Percentiles rank a stretch among this genome's conserved stretches.
Conservation (phyloP, 2,329 filamentous ascomycete species). For the Paraconiothyrium sp. region DNA sequence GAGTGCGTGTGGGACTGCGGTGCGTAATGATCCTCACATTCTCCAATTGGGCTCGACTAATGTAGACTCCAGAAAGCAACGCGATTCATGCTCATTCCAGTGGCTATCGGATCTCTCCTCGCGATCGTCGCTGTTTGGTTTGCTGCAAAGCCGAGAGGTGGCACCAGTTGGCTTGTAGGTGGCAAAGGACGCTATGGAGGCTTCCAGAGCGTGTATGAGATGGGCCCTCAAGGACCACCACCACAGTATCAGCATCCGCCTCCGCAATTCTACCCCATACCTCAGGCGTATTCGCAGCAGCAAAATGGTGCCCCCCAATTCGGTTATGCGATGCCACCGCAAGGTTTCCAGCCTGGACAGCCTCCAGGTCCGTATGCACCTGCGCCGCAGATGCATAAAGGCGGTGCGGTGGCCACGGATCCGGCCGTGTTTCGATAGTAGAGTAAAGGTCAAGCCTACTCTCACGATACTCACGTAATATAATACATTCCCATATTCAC, state of each 20-base stretch:
- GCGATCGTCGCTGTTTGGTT: conserved; percentile 31
- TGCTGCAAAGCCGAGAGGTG: conserved; percentile 36
- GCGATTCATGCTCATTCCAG: conserved; percentile 34
- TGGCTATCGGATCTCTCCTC: conserved; percentile 31
- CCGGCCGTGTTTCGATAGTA: not conserved
- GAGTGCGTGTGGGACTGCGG: conserved; percentile 34
- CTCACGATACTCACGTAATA: not conserved
- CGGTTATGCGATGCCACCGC: conserved; percentile 5
- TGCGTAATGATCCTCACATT: conserved; percentile 17
- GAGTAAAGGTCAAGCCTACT: too few species aligned
- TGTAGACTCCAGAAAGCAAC: conserved; percentile 31
- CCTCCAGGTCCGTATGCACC: not conserved
- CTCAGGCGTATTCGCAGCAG: conserved; percentile 6
- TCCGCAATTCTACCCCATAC: conserved; percentile 7
- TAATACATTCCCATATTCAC: not conserved
- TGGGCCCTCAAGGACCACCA: conserved; percentile 21
- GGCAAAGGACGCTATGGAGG: conserved; percentile 40
- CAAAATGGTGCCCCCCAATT: not conserved
- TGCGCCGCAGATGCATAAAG: conserved; percentile 4
- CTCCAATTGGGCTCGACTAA: not conserved
- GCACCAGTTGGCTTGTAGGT: conserved; percentile 37
- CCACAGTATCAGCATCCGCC: conserved; percentile 10
- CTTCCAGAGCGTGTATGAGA: conserved; percentile 38
- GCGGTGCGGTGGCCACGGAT: not conserved
- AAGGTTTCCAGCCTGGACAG: not conserved